A percentile compares a stretch with the other conserved stretches of the same genome.
Evolutionary conservation across 163 green algal species (phyloP).

Genomic region (Coccomyxa subellipsoidea): DNA sequence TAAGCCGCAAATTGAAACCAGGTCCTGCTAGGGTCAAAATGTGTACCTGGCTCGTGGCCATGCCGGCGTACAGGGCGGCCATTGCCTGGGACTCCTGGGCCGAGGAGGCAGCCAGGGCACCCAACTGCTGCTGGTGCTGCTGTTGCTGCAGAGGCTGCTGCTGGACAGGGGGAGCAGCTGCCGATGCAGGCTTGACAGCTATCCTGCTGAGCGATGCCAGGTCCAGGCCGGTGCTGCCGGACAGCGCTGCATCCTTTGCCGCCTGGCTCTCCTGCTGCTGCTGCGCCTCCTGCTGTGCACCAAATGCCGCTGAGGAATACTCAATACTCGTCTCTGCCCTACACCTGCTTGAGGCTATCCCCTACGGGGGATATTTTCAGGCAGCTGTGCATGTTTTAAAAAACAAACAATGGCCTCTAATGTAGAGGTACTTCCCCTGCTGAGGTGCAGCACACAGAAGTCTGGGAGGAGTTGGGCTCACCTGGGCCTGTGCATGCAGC

Average conservation of each 20-base stretch:
- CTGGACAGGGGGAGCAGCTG: neutral
- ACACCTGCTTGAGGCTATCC: too few species aligned
- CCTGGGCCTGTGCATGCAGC: neutral
- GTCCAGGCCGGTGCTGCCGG: neutral
- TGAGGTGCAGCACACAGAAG: neutral
- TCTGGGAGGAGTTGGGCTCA: neutral
- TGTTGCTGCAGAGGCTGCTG: neutral
- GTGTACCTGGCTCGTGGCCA: neutral
- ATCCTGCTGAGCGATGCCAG: neutral
- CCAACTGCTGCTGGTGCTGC: neutral
- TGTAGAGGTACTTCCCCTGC: too few species aligned
- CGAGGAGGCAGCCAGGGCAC: neutral
- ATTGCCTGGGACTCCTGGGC: neutral
- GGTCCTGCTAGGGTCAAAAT: neutral
- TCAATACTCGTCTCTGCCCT: too few species aligned
- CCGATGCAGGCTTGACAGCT: neutral
- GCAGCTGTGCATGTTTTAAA: too few species aligned
- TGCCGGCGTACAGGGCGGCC: neutral
- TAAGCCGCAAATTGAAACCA: neutral
- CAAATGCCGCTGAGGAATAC: too few species aligned
- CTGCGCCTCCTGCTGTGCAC: neutral
- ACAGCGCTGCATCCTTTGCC: neutral
- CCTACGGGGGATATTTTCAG: too few species aligned
- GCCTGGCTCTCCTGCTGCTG: neutral
- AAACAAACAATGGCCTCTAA: too few species aligned